Base-by-base conservation (phyloP, 306 rosid species). In the Gillenia trifoliata region DNA sequence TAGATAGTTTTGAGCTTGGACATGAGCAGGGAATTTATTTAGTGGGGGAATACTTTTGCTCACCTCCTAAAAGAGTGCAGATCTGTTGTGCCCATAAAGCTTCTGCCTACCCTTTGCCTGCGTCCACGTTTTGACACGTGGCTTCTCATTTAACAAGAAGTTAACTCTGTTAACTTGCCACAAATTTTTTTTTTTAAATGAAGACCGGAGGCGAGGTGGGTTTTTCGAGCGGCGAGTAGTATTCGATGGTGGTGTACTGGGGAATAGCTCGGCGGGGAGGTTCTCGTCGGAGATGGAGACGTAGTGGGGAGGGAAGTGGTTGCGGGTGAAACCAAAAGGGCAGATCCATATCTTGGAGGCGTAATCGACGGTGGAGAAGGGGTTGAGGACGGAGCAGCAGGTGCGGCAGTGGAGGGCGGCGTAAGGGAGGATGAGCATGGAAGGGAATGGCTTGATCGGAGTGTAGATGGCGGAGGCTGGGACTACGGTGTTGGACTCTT, bases 301-400 rank as follows among this genome's bases (percentile, higher is more conserved):
- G 81, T 94, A 94, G 71, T 89, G 91, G 0, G 91, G 93, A 0
- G 99, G 99, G 73, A 94, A 94, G 69, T 92, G 96, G 61, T 94
- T 94, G 64, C 99, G 95, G 40, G 87, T 92, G 77, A 90, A 94
- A 82, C 97, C 90, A 67, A 94, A 90, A 0, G 97, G 97, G 73
- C 99, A 94, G 83, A 90, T 94, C 99, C 99, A 94, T 92, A 94
- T 89, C 93, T 88, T 90, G 71, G 99, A 97, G 40, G 86, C 89
- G 84, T 87, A 94, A 68, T 94, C 99, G 74, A 94, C 97, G 78
- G 89, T 90, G 78, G 91, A 90, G 82, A 92, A 94, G 11, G 99
- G 96, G 33, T 94, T 94, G 81, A 94, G 97, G 29, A 94, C 67
- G 61, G 98, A 76, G 66, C 98, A 97, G 72, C 98, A 94, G 2